Conservation (phyloP, 768 basidiomycete species). For the Naematelia encephala region DNA sequence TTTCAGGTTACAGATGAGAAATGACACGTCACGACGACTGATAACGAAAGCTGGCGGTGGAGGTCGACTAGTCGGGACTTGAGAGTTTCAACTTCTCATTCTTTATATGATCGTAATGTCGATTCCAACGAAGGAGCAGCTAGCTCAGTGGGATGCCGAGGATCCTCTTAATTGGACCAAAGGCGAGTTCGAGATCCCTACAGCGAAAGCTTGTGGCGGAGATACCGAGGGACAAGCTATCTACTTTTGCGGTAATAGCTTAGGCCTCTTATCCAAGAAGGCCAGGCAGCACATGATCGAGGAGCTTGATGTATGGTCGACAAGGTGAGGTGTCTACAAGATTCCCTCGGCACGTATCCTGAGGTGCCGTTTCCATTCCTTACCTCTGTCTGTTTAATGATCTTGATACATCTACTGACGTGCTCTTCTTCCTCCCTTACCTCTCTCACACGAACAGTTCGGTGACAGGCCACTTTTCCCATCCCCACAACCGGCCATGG, state of each 20-base stretch:
- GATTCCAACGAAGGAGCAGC: neutral
- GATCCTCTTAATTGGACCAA: conserved; percentile 47
- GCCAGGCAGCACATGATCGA: conserved; percentile 70
- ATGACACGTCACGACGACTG: neutral
- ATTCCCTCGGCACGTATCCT: too few relatives aligned
- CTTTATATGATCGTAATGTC: too few relatives aligned
- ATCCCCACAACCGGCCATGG: conserved; percentile 83
- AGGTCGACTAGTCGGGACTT: too few relatives aligned
- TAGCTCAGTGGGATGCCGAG: conserved; percentile 26
- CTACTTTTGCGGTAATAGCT: conserved; percentile 94
- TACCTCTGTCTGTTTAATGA: too few relatives aligned
- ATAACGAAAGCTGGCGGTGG: neutral
- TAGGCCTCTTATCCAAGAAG: conserved; percentile 74
- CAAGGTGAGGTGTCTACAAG: conserved; percentile 56
- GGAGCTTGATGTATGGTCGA: conserved; percentile 80
- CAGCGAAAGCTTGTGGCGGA: conserved; percentile 41
- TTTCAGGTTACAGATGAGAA: neutral
- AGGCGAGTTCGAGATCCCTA: conserved; percentile 48
- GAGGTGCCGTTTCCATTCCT: too few relatives aligned
- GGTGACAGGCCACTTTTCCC: conserved; percentile 83
- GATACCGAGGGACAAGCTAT: conserved; percentile 51
- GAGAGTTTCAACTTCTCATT: too few relatives aligned
- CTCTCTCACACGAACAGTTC: conserved; percentile 57
- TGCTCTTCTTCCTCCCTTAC: neutral
- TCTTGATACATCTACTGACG: too few relatives aligned